phyloP scores from a whole-genome alignment of 2,329 filamentous ascomycete genomes.

The Neonectria hederae region DNA sequence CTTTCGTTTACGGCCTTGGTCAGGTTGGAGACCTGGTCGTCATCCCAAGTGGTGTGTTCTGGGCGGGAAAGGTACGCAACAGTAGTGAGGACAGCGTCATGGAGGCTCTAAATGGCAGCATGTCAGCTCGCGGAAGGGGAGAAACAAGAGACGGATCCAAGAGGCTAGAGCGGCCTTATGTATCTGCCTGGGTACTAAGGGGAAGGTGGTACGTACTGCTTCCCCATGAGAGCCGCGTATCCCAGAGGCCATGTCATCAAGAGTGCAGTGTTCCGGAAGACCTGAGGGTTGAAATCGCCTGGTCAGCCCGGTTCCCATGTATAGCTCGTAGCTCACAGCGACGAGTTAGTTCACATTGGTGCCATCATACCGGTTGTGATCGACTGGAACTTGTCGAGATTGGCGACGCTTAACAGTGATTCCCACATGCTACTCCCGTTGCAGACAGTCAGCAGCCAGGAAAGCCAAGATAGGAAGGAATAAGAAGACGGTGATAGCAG shows the following conservation, averaged over 20 bases:
- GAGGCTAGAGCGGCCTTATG: too few relatives aligned
- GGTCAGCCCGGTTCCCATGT: background rate
- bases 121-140: conserved; percentile 15
- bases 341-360: background rate
- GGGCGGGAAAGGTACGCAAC: conserved; percentile 4
- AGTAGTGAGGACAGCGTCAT: conserved; percentile 9
- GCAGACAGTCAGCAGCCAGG: background rate
- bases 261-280: background rate
- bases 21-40: background rate
- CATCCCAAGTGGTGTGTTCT: background rate
- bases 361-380: background rate
- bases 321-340: background rate
- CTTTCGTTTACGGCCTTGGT: background rate
- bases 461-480: background rate
- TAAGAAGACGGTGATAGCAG: background rate
- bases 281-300: conserved; percentile 1
- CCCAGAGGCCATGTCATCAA: background rate
- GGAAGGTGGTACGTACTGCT: background rate
- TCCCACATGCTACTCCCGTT: background rate
- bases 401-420: conserved; percentile 26
- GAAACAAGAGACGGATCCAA: background rate
- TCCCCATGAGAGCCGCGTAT: background rate
- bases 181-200: background rate
- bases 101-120: conserved; percentile 14
- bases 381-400: conserved; percentile 20